Conservation (phyloP, 1,284 basidiomycete genomes). For the Fistulinella cinereoalba region DNA sequence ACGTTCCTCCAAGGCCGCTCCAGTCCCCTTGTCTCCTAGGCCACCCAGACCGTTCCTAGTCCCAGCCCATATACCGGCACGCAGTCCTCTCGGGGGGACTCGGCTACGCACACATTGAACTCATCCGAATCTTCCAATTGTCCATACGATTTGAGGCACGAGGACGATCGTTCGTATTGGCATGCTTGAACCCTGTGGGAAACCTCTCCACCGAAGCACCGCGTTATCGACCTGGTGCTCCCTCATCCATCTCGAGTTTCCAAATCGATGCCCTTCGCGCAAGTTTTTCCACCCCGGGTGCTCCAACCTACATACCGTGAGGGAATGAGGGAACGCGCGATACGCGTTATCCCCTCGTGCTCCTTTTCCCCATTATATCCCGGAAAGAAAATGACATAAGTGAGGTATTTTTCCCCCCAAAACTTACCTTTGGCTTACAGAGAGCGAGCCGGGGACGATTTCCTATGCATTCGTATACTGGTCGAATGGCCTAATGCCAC, state of each 20-base stretch:
- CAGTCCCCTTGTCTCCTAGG: slow-evolving; percentile 5
- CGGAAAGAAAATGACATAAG: background rate
- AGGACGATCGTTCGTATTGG: slow-evolving; percentile 12
- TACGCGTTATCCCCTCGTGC: slow-evolving; percentile 33
- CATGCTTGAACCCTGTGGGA: slow-evolving; percentile 4
- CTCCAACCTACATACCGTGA: background rate
- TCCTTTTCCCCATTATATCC: background rate
- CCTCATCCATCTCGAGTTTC: slow-evolving; percentile 13
- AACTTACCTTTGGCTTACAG: slow-evolving; percentile 14
- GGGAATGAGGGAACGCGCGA: slow-evolving; percentile 10
- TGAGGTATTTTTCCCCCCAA: slow-evolving; percentile 13
- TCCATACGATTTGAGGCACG: slow-evolving; percentile 16
- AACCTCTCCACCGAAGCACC: slow-evolving; percentile 21
- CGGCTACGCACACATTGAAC: slow-evolving; percentile 9
- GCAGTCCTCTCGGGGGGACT: slow-evolving; percentile 14
- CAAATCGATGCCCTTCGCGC: slow-evolving; percentile 12
- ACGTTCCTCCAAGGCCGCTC: background rate
- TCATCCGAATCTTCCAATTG: slow-evolving; percentile 13
- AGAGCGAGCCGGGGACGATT: slow-evolving; percentile 19
- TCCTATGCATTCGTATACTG: slow-evolving; percentile 1
- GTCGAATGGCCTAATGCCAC: slow-evolving; percentile 13
- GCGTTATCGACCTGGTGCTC: slow-evolving; percentile 15
- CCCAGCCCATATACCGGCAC: no score
- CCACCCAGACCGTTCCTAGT: no score
- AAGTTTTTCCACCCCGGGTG: slow-evolving; percentile 7